Conservation (phyloP, 805 yeast genomes). For the Candida nitratophila region DNA sequence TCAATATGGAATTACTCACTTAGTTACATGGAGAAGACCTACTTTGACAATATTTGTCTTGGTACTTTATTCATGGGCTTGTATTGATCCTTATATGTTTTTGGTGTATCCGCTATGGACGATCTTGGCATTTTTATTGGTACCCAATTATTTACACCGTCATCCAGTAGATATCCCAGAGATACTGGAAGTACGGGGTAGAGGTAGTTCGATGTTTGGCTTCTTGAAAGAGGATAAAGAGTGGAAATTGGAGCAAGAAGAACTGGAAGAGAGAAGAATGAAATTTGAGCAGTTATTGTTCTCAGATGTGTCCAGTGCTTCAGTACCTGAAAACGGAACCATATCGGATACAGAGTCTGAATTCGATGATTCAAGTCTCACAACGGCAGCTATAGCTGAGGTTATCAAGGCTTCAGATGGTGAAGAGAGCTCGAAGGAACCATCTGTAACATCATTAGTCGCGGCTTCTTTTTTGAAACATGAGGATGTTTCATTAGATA, state of each 20-base stretch:
- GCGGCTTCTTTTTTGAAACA: conserved; percentile 2
- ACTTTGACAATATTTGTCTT: conserved; percentile 57
- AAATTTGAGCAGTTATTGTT: neutral
- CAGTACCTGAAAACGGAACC: neutral
- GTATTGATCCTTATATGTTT: conserved; percentile 65
- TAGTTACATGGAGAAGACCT: conserved; percentile 72
- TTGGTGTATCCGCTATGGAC: conserved; percentile 55
- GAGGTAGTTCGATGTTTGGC: conserved; percentile 48
- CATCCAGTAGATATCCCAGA: conserved; percentile 53
- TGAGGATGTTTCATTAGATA: conserved; percentile 2
- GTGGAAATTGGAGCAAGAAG: conserved; percentile 11
- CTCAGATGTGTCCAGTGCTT: neutral
- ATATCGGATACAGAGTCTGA: conserved; percentile 9
- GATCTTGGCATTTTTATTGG: conserved; percentile 49
- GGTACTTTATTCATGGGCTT: conserved; percentile 55
- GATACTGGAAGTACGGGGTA: conserved; percentile 34
- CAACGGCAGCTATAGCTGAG: neutral
- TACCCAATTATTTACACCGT: conserved; percentile 62
- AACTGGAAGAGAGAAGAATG: conserved; percentile 4
- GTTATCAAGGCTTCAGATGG: neutral
- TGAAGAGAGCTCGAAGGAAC: neutral
- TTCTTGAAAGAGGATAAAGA: conserved; percentile 15
- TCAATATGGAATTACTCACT: conserved; percentile 53
- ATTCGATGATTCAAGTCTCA: conserved; percentile 4
- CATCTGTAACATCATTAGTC: neutral